These are phyloP conservation scores for Trichosporon ovoides DNA, from an alignment of 1,284 basidiomycete genomes.

Conservation along the genomic window DNA sequence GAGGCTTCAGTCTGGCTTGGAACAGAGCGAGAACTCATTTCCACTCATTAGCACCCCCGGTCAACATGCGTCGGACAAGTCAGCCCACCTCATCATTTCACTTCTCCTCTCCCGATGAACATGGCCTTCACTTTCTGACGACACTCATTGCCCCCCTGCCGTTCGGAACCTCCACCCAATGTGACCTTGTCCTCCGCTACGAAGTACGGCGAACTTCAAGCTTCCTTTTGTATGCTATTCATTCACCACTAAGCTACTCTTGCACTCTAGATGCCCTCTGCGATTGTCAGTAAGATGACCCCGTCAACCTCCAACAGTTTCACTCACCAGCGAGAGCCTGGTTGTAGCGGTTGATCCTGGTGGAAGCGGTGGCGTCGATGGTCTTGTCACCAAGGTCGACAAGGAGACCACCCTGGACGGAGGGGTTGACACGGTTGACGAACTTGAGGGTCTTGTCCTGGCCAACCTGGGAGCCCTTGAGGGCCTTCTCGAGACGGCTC, in stretches of 20 bases:
- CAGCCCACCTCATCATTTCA: no score
- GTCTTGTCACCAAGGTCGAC: slow-evolving; percentile 99
- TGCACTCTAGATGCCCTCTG: slow-evolving; percentile 35
- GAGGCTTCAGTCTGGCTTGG: no score
- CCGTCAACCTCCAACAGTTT: no score
- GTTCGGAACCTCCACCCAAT: no score
- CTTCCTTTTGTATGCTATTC: slow-evolving; percentile 19
- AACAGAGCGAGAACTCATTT: no score
- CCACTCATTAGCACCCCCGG: no score
- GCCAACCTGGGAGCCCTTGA: slow-evolving; percentile 78
- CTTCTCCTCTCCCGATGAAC: no score
- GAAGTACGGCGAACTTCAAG: background rate
- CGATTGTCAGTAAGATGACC: slow-evolving; percentile 8
- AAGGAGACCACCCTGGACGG: slow-evolving; percentile 79
- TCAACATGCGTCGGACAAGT: no score
- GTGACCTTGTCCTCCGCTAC: no score
- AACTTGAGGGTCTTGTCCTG: slow-evolving; percentile 82
- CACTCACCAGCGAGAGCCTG: slow-evolving; percentile 69
- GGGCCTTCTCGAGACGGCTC: slow-evolving; percentile 69
- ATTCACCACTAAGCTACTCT: slow-evolving; percentile 19
- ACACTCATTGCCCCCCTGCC: no score
- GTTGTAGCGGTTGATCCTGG: slow-evolving; percentile 92
- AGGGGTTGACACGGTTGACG: slow-evolving; percentile 86
- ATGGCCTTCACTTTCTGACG: no score
- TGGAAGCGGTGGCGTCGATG: slow-evolving; percentile 83